Conservation (phyloP, 805 yeast genomes). For the Lipomyces yamadae region DNA sequence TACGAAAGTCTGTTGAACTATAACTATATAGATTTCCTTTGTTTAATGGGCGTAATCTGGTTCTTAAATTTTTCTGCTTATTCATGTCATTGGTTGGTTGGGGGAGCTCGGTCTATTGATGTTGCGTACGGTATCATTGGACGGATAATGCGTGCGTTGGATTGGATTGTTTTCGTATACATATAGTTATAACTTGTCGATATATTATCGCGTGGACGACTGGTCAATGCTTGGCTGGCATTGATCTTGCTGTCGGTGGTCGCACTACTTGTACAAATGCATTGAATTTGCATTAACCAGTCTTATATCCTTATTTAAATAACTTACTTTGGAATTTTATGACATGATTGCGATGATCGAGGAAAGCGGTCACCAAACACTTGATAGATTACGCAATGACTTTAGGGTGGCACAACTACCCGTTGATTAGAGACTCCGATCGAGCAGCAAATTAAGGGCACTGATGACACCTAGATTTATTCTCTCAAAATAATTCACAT, state of each 20-base stretch:
- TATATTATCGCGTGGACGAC: background rate
- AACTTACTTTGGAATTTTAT: no score
- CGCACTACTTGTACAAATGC: background rate
- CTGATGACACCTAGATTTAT: background rate
- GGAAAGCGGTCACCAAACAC: no score
- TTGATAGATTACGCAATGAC: no score
- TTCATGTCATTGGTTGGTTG: constrained; percentile 4
- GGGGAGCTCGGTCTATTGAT: background rate
- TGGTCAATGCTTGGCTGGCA: background rate
- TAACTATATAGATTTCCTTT: background rate
- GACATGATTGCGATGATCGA: no score
- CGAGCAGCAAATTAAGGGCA: no score
- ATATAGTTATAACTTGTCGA: background rate
- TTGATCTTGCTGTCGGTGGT: background rate
- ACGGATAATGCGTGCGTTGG: background rate
- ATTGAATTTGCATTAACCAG: background rate
- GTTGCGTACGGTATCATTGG: background rate
- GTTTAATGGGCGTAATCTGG: background rate
- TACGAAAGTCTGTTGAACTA: background rate
- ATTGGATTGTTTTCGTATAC: background rate
- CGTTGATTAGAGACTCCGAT: no score
- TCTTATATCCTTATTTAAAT: background rate
- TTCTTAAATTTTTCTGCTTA: background rate
- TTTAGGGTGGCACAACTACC: no score
- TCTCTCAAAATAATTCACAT: background rate